Evolutionary conservation across 768 basidiomycete species (phyloP), one percentile per base, ranked within the genome.

Genomic region (Lanmaoa rubissima): DNA sequence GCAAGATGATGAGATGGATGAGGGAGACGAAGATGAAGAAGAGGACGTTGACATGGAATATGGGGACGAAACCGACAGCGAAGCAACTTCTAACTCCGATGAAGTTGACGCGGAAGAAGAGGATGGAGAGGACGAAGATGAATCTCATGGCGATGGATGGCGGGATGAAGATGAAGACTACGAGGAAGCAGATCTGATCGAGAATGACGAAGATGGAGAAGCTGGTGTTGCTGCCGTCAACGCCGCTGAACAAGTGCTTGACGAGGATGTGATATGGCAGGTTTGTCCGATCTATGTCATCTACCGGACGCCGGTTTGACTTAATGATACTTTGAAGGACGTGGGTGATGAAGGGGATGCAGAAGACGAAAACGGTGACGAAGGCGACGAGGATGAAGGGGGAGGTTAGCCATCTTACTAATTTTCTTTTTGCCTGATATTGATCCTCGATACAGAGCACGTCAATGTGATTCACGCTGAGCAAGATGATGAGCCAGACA

Each of bases 21-120:
- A 87, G 12, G 88, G 86, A 52, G 90, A 84, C n/a, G 91, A 83
- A 3, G 88, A 85, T 16, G 87, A 87, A 17, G 91, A 89, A 3
- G 88, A 86, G 54, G 92, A 94, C 52, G 87, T 90, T 40, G 92
- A 92, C 43, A 90, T 90, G 85, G 93, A 94, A 46, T 90, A 87
- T 59, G 91, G 83, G 6, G 92, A 92, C 19, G 90, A 87, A 55
- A 87, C 87, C 0, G 89, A 87, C 26, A 92, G 88, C 58, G 90
- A 90, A 57, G 88, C 87, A 49, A 91, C 90, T 2, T 91, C 89
- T 0, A 82, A 83, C 46, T 86, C 85, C 0, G 90, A 85, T 21
- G 88, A 88, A 31, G 85, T 83, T 31, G 83, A 75, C 8, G 87
- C 82, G 4, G 85, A 82, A 34, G 87, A 82, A 43, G 88, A 83